Conservation (phyloP, 164 flowering plant genomes). For the Kalanchoe fedtschenkoi region DNA sequence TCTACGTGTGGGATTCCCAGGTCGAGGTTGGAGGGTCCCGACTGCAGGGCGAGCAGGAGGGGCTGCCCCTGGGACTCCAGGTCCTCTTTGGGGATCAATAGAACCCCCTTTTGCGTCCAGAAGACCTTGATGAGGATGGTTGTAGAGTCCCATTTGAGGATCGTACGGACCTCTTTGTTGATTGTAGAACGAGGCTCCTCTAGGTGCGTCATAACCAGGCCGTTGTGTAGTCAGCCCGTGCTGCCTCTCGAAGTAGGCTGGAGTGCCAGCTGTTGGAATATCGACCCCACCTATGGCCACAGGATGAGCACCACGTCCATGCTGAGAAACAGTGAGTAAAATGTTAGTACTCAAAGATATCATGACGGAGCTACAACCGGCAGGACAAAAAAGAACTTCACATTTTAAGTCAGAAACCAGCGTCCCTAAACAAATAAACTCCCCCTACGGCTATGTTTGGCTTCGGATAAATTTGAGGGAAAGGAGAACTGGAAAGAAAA, state of each 20-base stretch:
- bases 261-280: slow-evolving; percentile 12
- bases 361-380: too few relatives aligned
- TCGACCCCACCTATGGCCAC: slow-evolving; percentile 13
- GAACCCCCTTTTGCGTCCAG: slow-evolving; percentile 15
- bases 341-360: too few relatives aligned
- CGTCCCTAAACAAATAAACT: too few relatives aligned
- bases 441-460: too few relatives aligned
- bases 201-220: slow-evolving; percentile 18
- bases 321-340: background rate
- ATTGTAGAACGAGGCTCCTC: slow-evolving; percentile 21
- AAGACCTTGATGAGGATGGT: slow-evolving; percentile 17
- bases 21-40: slow-evolving; percentile 32
- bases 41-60: slow-evolving; percentile 30
- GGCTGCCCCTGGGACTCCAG: slow-evolving; percentile 13
- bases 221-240: slow-evolving; percentile 23
- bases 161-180: slow-evolving; percentile 20
- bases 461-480: too few relatives aligned
- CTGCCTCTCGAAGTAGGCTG: slow-evolving; percentile 27
- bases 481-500: too few relatives aligned
- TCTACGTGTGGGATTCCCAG: slow-evolving; percentile 36
- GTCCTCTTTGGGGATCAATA: slow-evolving; percentile 31
- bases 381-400: too few relatives aligned
- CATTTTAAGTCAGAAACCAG: too few relatives aligned
- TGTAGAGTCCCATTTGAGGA: slow-evolving; percentile 16
- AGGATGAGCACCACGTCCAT: slow-evolving; percentile 22